A percentile compares a stretch with the other conserved stretches of the same genome.
These are phyloP conservation scores for Pythium apleroticum DNA, from an alignment of 352 stramenopile species.

Conservation along the genomic window DNA sequence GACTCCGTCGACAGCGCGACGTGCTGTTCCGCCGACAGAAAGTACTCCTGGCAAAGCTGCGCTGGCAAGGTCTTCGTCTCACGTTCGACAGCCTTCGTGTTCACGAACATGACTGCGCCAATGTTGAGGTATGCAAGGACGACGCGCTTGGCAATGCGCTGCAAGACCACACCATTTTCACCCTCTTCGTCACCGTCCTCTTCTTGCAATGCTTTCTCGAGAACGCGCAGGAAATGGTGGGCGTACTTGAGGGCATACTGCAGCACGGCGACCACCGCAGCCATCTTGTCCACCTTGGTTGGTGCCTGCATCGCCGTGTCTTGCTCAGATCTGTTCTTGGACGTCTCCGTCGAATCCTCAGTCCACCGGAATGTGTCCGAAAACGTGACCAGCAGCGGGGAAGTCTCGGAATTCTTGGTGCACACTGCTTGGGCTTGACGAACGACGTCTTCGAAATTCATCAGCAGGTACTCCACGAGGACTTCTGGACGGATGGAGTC, in stretches of 20 bases:
- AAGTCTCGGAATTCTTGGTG: not conserved
- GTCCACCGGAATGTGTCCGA: not conserved
- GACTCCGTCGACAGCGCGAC: not conserved
- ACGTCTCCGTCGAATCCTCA: not conserved
- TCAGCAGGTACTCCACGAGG: not conserved
- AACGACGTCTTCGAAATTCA: conserved; percentile 1
- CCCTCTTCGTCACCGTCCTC: conserved; percentile 2
- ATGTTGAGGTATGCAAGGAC: conserved; percentile 21
- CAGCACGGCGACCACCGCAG: not conserved
- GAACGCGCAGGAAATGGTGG: conserved; percentile 5
- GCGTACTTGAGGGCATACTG: conserved; percentile 6
- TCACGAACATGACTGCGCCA: conserved; percentile 14
- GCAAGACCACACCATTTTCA: not conserved
- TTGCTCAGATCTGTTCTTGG: not conserved
- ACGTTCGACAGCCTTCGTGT: not conserved
- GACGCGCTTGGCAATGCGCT: conserved; percentile 4
- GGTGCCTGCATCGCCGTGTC: not conserved
- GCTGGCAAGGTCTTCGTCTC: not conserved
- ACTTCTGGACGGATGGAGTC: not conserved
- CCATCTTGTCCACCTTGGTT: conserved; percentile 1
- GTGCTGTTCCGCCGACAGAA: conserved; percentile 16
- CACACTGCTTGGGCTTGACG: not conserved
- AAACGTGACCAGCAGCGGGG: not conserved
- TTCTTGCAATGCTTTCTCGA: not conserved
- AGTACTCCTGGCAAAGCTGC: conserved; percentile 24